Evolutionary conservation across 2,329 filamentous ascomycete genomes (phyloP).

Genomic region (Scedosporium aurantiacum): DNA sequence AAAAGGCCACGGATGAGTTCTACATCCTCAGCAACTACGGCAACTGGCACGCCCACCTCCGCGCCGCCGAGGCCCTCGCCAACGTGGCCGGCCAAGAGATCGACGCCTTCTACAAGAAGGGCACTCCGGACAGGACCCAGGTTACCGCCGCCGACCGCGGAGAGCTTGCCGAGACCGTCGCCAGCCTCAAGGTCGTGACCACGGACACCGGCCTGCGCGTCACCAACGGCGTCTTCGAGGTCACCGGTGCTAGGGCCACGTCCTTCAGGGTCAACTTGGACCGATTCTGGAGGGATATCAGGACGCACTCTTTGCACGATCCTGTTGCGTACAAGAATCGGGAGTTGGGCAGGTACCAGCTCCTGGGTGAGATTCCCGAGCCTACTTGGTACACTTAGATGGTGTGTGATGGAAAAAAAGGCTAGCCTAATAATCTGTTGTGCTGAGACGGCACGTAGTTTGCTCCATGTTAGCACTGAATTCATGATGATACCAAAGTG

Average conservation of each 20-base stretch:
- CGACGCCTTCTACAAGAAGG: conserved; percentile 30
- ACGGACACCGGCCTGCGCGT: conserved; percentile 49
- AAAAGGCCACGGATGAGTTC: conserved; percentile 48
- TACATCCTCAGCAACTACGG: conserved; percentile 56
- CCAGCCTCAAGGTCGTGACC: conserved; percentile 49
- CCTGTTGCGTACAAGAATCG: conserved; percentile 57
- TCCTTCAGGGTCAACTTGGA: conserved; percentile 48
- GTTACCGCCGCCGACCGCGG: conserved; percentile 43
- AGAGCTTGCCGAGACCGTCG: conserved; percentile 51
- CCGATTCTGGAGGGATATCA: conserved; percentile 55
- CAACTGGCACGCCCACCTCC: conserved; percentile 50
- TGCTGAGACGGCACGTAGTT: too few relatives aligned
- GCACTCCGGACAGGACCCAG: conserved; percentile 25
- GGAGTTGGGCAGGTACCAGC: conserved; percentile 45
- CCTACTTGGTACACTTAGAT: conserved; percentile 49
- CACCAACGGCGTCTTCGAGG: conserved; percentile 52
- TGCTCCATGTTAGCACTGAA: too few relatives aligned
- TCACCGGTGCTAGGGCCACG: conserved; percentile 48
- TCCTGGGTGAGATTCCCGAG: conserved; percentile 45
- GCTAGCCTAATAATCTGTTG: too few relatives aligned
- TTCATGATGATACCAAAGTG: too few relatives aligned
- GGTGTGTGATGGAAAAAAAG: too few relatives aligned
- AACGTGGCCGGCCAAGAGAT: conserved; percentile 43
- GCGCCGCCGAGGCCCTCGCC: conserved; percentile 46
- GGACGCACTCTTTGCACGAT: conserved; percentile 56